Conservation (phyloP, 495 filamentous ascomycete species). For the Penicillium paradoxum region DNA sequence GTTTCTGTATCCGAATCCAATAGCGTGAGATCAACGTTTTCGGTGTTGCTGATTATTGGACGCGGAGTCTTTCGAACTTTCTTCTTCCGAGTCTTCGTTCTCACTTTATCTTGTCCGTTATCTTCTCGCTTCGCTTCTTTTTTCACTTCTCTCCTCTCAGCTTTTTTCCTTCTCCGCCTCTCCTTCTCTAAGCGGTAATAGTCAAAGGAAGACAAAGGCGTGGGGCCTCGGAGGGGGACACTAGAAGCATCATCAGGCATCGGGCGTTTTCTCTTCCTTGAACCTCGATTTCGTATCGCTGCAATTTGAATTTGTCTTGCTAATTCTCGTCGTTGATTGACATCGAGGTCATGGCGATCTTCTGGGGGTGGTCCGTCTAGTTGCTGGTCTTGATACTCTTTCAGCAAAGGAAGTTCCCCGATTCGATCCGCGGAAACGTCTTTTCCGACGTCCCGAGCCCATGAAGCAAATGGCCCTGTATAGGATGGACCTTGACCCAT, state of each 20-base stretch:
- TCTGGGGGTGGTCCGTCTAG: constrained; percentile 22
- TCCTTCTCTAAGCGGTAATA: neutral
- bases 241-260: neutral
- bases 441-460: constrained; percentile 29
- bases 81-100: constrained; percentile 1
- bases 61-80: neutral
- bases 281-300: constrained; percentile 24
- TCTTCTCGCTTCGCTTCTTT: neutral
- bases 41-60: constrained; percentile 8
- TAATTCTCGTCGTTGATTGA: constrained; percentile 12
- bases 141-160: neutral
- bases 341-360: constrained; percentile 21
- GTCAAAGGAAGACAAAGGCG: neutral
- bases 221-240: neutral
- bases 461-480: constrained; percentile 40
- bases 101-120: neutral
- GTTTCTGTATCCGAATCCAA: constrained; percentile 14
- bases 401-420: constrained; percentile 14
- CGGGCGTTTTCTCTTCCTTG: neutral
- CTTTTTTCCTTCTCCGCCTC: neutral
- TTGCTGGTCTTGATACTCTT: constrained; percentile 25
- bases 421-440: constrained; percentile 12
- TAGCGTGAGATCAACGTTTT: constrained; percentile 31
- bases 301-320: constrained; percentile 21
- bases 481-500: constrained; percentile 44